These are phyloP conservation scores for Aspergillus novoparasiticus DNA, from an alignment of 2,329 filamentous ascomycete genomes.

Conservation along the genomic window DNA sequence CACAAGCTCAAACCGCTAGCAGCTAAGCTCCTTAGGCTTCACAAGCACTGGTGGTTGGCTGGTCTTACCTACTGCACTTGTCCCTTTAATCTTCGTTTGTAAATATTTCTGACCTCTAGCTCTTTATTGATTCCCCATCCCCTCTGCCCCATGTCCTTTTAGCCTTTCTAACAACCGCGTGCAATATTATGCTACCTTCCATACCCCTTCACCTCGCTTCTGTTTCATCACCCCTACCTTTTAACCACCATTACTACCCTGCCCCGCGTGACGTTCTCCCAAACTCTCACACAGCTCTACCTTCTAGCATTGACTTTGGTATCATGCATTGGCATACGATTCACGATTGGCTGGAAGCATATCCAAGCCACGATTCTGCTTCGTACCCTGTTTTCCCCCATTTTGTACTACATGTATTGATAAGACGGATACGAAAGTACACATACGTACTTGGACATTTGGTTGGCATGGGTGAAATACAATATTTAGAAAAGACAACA, in stretches of 20 bases:
- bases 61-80: conserved; percentile 6
- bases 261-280: not conserved
- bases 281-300: not conserved
- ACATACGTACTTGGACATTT: conserved; percentile 12
- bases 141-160: conserved; percentile 3
- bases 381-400: conserved; percentile 5
- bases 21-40: conserved; percentile 24
- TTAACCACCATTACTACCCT: not conserved
- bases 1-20: conserved; percentile 44
- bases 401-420: conserved; percentile 29
- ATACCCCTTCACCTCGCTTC: conserved; percentile 2
- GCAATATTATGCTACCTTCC: conserved; percentile 1
- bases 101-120: conserved; percentile 31
- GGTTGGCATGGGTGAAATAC: conserved; percentile 23
- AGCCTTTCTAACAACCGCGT: not conserved
- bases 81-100: conserved; percentile 30
- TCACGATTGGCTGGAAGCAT: not conserved
- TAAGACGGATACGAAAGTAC: conserved; percentile 22
- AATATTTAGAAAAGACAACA: conserved; percentile 31
- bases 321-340: conserved; percentile 3
- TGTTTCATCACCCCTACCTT: conserved; percentile 3
- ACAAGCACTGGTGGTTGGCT: not conserved
- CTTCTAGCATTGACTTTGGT: not conserved
- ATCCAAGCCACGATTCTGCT: conserved; percentile 8
- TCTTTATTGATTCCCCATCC: conserved; percentile 16